These are phyloP conservation scores for Leptographium wingfieldii DNA, from an alignment of 2,329 filamentous ascomycete species.

Conservation along the genomic window DNA sequence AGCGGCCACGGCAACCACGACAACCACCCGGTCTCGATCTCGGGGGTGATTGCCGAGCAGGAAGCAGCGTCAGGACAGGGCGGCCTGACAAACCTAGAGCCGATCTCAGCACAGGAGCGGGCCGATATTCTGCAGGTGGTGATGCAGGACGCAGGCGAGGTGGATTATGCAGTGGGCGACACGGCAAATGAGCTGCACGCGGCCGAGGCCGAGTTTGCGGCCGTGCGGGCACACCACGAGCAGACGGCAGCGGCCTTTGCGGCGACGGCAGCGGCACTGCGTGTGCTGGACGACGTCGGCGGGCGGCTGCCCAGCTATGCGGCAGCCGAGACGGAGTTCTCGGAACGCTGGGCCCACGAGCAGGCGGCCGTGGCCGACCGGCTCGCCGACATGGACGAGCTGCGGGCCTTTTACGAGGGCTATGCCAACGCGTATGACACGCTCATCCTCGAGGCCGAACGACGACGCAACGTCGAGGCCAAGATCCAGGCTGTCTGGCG, in stretches of 20 bases:
- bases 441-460: slow-evolving; percentile 69
- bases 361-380: slow-evolving; percentile 54
- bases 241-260: slow-evolving; percentile 41
- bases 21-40: slow-evolving; percentile 43
- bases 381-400: slow-evolving; percentile 62
- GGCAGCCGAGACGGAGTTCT: slow-evolving; percentile 51
- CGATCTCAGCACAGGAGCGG: slow-evolving; percentile 63
- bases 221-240: slow-evolving; percentile 51
- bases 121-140: slow-evolving; percentile 75
- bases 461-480: slow-evolving; percentile 60
- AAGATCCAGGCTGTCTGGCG: slow-evolving; percentile 62
- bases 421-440: slow-evolving; percentile 78
- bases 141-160: slow-evolving; percentile 53
- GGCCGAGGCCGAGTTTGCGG: slow-evolving; percentile 60
- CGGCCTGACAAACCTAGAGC: slow-evolving; percentile 38
- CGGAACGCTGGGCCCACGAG: slow-evolving; percentile 60
- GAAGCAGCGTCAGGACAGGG: slow-evolving; percentile 24
- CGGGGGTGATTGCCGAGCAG: slow-evolving; percentile 50
- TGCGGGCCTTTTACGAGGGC: slow-evolving; percentile 74
- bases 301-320: slow-evolving; percentile 52
- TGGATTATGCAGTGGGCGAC: slow-evolving; percentile 53
- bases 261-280: slow-evolving; percentile 50
- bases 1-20: slow-evolving; percentile 19
- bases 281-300: slow-evolving; percentile 54
- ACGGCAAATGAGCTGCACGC: slow-evolving; percentile 63